Evolutionary conservation across 805 yeast species (phyloP), one percentile per base, ranked within the genome.

Genomic region (Cyberlindnera nakhonratchasimensis): DNA sequence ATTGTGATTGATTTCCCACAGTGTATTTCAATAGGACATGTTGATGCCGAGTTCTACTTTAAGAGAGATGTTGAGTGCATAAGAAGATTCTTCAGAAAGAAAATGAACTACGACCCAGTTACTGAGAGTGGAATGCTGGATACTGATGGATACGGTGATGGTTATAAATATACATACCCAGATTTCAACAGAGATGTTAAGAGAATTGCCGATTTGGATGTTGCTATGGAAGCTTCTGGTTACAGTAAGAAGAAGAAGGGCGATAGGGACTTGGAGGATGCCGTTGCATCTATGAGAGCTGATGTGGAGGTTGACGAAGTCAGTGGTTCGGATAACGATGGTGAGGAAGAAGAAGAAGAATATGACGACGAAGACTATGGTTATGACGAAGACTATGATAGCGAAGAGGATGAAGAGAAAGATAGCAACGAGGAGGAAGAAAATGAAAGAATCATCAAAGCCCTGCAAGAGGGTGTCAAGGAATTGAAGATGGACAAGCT

Each of bases 1-100:
- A 83, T 90, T 17, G 96, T 93, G 21, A 91, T 93, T 56, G 99
- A 93, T 72, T 93, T 93, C 71, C 99, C 99, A 3, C 99, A 93
- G 65, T 91, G 97, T 78, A 85, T 93, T 14, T 87, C 96, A 18
- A 86, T 86, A 34, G 90, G 85, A 51, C 99, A 93, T 59, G 72
- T 70, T 3, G 96, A 93, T 61, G 97, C 98, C 6, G 82, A 82
- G 48, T 76, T 73, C 43, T 90, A 87, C 62, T 93, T 93, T 64
- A 79, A 86, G 54, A 76, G 99, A 67, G 99, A 93, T 65, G 95
- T 93, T 19, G 86, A 87, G 43, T 90, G 98, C 63, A 81, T 93
- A 40, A 74, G 89, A 48, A 72, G 80, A 34, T 93, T 91, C 58
- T 93, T 93, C 67, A 80, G 72, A 46, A 80, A 79, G 61, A 85